These are phyloP conservation scores for Rhazya stricta DNA, from an alignment of 257 asterid genomes.

Conservation along the genomic window DNA sequence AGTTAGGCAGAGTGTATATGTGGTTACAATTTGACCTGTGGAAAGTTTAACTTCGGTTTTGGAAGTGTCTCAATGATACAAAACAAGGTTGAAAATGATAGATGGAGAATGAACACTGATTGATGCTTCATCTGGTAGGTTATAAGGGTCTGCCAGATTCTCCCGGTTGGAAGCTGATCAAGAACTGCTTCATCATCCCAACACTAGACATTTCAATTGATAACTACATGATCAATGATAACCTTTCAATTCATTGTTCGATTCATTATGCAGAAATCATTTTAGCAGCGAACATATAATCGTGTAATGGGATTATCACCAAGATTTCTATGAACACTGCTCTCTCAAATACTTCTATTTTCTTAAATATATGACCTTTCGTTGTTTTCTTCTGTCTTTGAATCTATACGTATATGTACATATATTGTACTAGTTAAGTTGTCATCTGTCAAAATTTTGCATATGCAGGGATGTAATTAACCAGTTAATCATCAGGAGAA, in stretches of 20 bases:
- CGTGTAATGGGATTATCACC: neutral
- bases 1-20: neutral
- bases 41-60: neutral
- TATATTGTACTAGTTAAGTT: no score
- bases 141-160: slow-evolving; percentile 32
- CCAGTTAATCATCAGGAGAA: no score
- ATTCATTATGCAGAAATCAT: neutral
- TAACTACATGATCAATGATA: no score
- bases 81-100: slow-evolving; percentile 18
- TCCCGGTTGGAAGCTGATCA: neutral
- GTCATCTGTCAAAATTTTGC: no score
- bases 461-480: no score
- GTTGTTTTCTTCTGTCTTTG: no score
- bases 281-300: no score
- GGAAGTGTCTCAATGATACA: neutral
- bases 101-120: slow-evolving; percentile 1
- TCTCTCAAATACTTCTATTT: no score
- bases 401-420: no score
- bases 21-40: neutral
- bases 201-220: no score
- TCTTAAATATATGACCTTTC: no score
- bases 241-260: neutral
- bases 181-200: no score
- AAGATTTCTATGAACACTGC: neutral
- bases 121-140: slow-evolving; percentile 19